phyloP scores from a whole-genome alignment of 2,329 filamentous ascomycete species.

The Calonectria henricotiae region DNA sequence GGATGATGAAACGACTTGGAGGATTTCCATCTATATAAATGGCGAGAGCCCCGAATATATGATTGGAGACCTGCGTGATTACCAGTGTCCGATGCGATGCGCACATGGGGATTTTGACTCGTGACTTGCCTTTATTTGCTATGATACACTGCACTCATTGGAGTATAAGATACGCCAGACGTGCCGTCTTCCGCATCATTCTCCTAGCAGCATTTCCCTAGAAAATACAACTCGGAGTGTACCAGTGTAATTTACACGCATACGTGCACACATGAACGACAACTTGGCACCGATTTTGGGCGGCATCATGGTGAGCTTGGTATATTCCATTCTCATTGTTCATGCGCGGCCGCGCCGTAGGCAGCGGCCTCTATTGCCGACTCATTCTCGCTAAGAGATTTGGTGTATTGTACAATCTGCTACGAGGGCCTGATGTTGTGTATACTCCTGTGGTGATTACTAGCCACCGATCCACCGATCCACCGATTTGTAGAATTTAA shows the following conservation, averaged over 20 bases:
- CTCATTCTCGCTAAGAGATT: background rate
- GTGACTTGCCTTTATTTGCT: background rate
- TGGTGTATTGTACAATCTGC: background rate
- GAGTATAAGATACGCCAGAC: background rate
- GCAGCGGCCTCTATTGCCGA: conserved; percentile 9
- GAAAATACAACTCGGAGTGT: too few relatives aligned
- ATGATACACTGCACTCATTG: conserved; percentile 7
- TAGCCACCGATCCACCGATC: background rate
- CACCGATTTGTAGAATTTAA: background rate
- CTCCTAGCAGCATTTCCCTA: background rate
- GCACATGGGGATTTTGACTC: background rate
- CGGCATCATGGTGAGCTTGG: conserved; percentile 26
- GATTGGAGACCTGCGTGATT: conserved; percentile 28
- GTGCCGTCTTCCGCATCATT: background rate
- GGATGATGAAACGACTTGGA: conserved; percentile 9
- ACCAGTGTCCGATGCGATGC: conserved; percentile 4
- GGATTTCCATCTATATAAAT: conserved; percentile 11
- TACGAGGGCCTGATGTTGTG: background rate
- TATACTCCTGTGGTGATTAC: background rate
- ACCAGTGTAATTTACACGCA: background rate
- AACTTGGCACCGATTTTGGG: conserved; percentile 21
- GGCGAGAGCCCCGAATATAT: conserved; percentile 32
- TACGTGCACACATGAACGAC: conserved; percentile 1
- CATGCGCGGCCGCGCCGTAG: conserved; percentile 13
- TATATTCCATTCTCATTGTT: conserved; percentile 28